Percentiles rank a stretch among this genome's conserved stretches.
Conservation (phyloP, 371 early-diverging fungal genomes). For the Catenaria anguillulae region DNA sequence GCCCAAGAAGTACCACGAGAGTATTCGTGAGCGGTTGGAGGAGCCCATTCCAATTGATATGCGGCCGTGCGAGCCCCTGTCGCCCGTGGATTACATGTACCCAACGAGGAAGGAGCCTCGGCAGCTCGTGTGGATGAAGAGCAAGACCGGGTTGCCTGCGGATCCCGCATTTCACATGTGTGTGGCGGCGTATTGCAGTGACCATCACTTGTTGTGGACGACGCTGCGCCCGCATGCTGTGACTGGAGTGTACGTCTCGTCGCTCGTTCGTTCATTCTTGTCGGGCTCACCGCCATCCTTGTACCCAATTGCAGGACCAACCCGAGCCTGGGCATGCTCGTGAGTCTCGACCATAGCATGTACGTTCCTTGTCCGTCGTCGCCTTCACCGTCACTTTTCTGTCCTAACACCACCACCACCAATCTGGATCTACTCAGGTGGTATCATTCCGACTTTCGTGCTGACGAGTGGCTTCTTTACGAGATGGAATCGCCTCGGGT, state of each 20-base stretch:
- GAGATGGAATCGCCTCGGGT: conserved; percentile 63
- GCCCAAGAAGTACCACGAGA: conserved; percentile 12
- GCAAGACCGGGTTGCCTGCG: conserved; percentile 43
- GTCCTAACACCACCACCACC: too few relatives aligned
- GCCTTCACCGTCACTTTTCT: too few relatives aligned
- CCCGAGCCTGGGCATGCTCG: conserved; percentile 51
- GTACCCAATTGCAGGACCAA: conserved; percentile 15
- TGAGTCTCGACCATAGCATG: conserved; percentile 59
- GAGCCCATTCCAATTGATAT: conserved; percentile 24
- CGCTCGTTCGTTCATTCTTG: too few relatives aligned
- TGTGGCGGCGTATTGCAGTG: conserved; percentile 36
- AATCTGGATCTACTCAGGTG: too few relatives aligned
- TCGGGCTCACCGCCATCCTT: too few relatives aligned
- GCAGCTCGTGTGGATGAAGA: conserved; percentile 48
- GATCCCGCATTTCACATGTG: conserved; percentile 44
- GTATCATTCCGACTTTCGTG: conserved; percentile 76
- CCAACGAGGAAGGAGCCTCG: conserved; percentile 13
- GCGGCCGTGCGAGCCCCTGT: conserved; percentile 6
- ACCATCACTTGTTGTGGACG: conserved; percentile 51
- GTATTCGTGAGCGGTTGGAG: conserved; percentile 17
- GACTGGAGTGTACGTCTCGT: too few relatives aligned
- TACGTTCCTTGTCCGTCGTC: too few relatives aligned
- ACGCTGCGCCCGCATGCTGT: too few relatives aligned
- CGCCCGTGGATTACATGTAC: conserved; percentile 11
- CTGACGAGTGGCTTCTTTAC: conserved; percentile 68